Base-by-base conservation (phyloP, 2,329 filamentous ascomycete species). In the Aspergillus fumigatiaffinis region DNA sequence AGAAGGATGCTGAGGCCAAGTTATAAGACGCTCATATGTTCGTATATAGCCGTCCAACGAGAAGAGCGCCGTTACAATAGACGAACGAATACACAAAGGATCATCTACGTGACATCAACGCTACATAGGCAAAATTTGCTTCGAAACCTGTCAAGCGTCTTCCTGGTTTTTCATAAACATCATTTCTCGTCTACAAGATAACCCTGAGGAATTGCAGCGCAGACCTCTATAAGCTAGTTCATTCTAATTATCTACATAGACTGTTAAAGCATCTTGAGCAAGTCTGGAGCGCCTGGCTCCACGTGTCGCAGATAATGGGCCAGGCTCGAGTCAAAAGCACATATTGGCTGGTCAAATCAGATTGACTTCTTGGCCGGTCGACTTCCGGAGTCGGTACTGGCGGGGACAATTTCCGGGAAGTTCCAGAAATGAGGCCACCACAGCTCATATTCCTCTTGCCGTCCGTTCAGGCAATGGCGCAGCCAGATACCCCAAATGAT, bases 401-500 rank as follows among this genome's bases (percentile, higher is more conserved):
- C 63, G 49, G 72, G 73, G 41, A 83, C 72, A 17, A 87, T 75
- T 52, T 81, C 76, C 4, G 85, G 84, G 60, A 86, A 83, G 6
- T 79, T 82, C 64, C 85, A 80, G 14, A 84, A 63, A 25, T 81
- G 83, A 1, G 87, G 84, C 90, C 91, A 95, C 52, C 82, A 67
- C 55, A 94, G 76, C 65, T 82, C 79, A 68, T 86, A 94, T 68
- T 92, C 84, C 46, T 89, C 83, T 67, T 91, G 88, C 49, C 81
- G 81, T 3, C 86, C 84, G 60, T 92, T 90, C 51, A 94, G 77
- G 65, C 89, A 91, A 60, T 88, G 86, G 44, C 90, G 84, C 20
- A 94, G 80, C 87, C 90, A 93, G 26, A 92, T 86, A 14, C 90
- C 88, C 90, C 91, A 95, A 14, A 86, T 79, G 64, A 95, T 91